phyloP scores from a whole-genome alignment of 306 rosid genomes.

The Sicyos edulis region DNA sequence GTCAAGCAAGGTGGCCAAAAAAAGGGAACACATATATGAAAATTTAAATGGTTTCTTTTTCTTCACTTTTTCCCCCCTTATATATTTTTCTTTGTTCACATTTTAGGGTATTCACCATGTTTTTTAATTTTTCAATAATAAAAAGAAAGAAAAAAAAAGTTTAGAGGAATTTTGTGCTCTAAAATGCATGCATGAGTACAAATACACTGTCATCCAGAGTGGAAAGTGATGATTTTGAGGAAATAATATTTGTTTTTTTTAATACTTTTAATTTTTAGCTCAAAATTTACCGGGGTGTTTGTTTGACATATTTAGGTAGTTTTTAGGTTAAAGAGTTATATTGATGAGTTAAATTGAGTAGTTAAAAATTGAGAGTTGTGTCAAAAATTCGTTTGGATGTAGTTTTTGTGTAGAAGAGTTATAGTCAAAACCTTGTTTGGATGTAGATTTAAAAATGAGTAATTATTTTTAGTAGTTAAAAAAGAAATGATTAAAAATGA shows the following conservation, averaged over 20 bases:
- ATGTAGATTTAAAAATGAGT: too few species aligned
- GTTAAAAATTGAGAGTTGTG: too few species aligned
- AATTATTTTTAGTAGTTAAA: too few species aligned
- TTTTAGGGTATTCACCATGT: neutral
- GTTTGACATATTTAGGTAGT: too few species aligned
- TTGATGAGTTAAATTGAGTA: too few species aligned
- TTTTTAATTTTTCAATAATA: neutral
- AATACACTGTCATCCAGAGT: conserved; percentile 18
- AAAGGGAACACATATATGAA: neutral
- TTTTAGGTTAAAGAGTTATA: too few species aligned
- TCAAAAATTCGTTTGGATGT: too few species aligned
- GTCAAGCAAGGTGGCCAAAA: neutral
- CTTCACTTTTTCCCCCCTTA: neutral
- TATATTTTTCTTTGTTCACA: neutral
- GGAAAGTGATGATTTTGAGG: conserved; percentile 1
- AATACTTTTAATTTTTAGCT: too few species aligned
- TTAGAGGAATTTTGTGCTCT: neutral
- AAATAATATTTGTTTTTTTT: neutral
- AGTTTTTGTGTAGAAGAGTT: too few species aligned
- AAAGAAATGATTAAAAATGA: too few species aligned
- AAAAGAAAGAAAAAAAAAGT: neutral
- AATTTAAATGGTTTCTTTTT: neutral
- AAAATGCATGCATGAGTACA: conserved; percentile 9
- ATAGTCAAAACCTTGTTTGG: too few species aligned
- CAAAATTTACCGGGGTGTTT: too few species aligned